Percentiles rank a stretch among this genome's conserved stretches.
Evolutionary conservation across 257 asterid species (phyloP).

Genomic region (Catharanthus roseus): DNA sequence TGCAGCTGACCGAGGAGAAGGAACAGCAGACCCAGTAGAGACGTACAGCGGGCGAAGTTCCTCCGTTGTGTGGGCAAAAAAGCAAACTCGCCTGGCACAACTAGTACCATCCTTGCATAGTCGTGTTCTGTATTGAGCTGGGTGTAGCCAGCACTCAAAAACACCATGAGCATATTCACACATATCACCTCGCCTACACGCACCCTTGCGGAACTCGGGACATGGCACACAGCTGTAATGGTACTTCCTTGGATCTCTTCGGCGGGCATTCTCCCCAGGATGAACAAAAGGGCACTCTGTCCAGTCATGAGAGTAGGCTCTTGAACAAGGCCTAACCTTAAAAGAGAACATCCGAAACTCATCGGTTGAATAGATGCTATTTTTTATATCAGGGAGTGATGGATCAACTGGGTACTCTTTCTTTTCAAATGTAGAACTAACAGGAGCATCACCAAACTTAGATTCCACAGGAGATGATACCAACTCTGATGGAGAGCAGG

Average conservation of each 20-base stretch:
- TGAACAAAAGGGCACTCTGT: slow-evolving; percentile 96
- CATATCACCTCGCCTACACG: slow-evolving; percentile 97
- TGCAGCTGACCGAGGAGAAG: slow-evolving; percentile 80
- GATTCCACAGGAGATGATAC: slow-evolving; percentile 42
- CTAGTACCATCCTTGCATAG: slow-evolving; percentile 84
- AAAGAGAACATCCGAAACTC: slow-evolving; percentile 93
- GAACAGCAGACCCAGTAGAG: slow-evolving; percentile 90
- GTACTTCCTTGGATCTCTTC: slow-evolving; percentile 88
- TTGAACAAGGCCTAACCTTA: slow-evolving; percentile 91
- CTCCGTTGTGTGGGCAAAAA: slow-evolving; percentile 81
- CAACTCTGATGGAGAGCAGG: slow-evolving; percentile 54
- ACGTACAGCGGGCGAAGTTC: slow-evolving; percentile 89
- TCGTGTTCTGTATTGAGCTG: slow-evolving; percentile 87
- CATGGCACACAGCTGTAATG: slow-evolving; percentile 98
- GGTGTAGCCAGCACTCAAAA: slow-evolving; percentile 98
- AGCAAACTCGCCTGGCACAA: slow-evolving; percentile 84
- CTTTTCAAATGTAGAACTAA: slow-evolving; percentile 48
- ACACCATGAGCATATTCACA: slow-evolving; percentile 99
- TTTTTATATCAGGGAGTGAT: slow-evolving; percentile 83
- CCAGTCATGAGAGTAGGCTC: slow-evolving; percentile 99
- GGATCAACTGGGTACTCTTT: slow-evolving; percentile 90
- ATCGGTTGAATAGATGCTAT: slow-evolving; percentile 75
- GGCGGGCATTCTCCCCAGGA: slow-evolving; percentile 95
- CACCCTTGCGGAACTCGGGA: slow-evolving; percentile 90
- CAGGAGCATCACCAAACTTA: slow-evolving; percentile 36